These are phyloP conservation scores for Kappamyces sp. DNA, from an alignment of 192 early-diverging fungal species.

Conservation along the genomic window DNA sequence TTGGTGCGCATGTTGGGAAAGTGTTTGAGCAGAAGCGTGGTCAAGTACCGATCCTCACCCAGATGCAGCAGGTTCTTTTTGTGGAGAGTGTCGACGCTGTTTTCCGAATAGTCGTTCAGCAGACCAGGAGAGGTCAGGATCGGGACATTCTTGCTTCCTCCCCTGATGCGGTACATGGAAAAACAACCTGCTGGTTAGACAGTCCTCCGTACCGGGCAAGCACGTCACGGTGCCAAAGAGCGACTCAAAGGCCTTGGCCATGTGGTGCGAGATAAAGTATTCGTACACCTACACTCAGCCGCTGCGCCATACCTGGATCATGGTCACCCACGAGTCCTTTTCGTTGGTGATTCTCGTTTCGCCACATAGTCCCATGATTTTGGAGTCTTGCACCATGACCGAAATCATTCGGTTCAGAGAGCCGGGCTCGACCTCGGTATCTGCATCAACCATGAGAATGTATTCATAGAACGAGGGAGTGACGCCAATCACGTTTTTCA, in stretches of 20 bases:
- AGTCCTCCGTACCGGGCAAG: conserved; percentile 74
- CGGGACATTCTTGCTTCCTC: conserved; percentile 82
- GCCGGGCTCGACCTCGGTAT: conserved; percentile 46
- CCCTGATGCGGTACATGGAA: conserved; percentile 97
- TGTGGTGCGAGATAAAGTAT: conserved; percentile 99
- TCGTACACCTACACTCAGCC: conserved; percentile 50
- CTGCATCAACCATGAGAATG: conserved; percentile 57
- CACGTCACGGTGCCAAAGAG: conserved; percentile 99
- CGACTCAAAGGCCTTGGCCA: conserved; percentile 97
- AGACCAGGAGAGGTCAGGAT: conserved; percentile 82
- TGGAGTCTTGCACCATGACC: conserved; percentile 53
- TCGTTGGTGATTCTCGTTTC: conserved; percentile 90
- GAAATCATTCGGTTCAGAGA: conserved; percentile 51
- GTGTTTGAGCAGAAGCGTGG: conserved; percentile 79
- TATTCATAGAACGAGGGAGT: conserved; percentile 74
- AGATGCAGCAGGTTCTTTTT: conserved; percentile 97
- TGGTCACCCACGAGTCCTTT: conserved; percentile 85
- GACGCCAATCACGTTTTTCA: conserved; percentile 80
- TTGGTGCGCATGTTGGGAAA: conserved; percentile 94
- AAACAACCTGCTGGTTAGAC: conserved; percentile 92
- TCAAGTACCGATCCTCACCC: conserved; percentile 97
- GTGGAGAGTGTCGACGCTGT: conserved; percentile 93
- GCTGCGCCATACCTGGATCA: conserved; percentile 95
- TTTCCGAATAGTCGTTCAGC: conserved; percentile 90
- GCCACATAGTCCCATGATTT: conserved; percentile 75